Percentiles rank a stretch among this genome's conserved stretches.
Evolutionary conservation across 163 green algal species (phyloP).

Genomic region (Chlorella variabilis): DNA sequence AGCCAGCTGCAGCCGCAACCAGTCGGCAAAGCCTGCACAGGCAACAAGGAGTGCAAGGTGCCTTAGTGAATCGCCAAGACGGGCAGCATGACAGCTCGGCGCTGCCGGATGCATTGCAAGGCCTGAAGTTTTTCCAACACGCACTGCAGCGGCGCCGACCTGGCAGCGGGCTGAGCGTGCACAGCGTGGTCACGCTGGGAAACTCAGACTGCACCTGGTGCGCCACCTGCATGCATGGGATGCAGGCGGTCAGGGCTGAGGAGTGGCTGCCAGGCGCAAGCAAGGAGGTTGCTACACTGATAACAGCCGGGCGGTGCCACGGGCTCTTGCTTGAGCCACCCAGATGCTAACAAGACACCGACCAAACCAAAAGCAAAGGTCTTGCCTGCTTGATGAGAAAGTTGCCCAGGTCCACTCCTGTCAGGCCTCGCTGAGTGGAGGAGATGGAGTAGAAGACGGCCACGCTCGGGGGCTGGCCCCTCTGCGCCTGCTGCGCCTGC

Average conservation of each 20-base stretch:
- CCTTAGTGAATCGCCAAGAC: too few relatives aligned
- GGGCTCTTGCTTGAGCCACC: too few relatives aligned
- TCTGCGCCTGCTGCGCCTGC: background rate
- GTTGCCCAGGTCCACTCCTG: conserved; percentile 79
- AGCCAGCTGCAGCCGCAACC: conserved; percentile 63
- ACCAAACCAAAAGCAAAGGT: too few relatives aligned
- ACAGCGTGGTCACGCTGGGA: conserved; percentile 50
- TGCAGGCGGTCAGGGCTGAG: background rate
- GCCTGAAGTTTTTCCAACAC: too few relatives aligned
- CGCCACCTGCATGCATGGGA: conserved; percentile 40
- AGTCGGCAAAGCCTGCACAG: conserved; percentile 65
- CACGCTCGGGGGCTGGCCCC: conserved; percentile 9
- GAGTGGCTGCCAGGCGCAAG: background rate
- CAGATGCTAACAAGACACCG: too few relatives aligned
- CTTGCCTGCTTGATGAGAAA: conserved; percentile 81
- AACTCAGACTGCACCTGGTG: conserved; percentile 59
- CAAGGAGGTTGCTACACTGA: background rate
- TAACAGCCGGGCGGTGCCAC: too few relatives aligned
- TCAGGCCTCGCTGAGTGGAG: conserved; percentile 65
- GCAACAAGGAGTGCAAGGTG: background rate
- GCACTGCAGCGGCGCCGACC: too few relatives aligned
- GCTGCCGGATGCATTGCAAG: background rate
- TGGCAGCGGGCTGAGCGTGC: conserved; percentile 83
- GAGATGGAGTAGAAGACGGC: conserved; percentile 86
- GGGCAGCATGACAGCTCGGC: background rate